A percentile compares a stretch with the other conserved stretches of the same genome.
Conservation (phyloP, 2,329 filamentous ascomycete species). For the Hortaea sp. region DNA sequence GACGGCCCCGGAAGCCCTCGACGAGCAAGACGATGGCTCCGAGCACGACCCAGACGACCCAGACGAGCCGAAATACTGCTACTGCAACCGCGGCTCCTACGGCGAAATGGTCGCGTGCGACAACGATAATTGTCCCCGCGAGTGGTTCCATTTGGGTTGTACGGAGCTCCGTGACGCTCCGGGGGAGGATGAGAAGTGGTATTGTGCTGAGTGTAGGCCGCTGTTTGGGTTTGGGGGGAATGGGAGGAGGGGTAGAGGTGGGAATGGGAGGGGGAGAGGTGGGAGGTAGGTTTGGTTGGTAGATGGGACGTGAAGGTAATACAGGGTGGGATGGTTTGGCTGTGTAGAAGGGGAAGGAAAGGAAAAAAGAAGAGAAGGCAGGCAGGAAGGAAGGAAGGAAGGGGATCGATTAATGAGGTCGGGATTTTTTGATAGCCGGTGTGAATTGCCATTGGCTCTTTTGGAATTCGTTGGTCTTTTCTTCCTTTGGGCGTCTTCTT, state of each 20-base stretch:
- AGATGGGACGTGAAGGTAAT: no score
- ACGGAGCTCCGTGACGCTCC: conserved; percentile 52
- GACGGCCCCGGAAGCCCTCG: conserved; percentile 6
- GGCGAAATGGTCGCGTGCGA: conserved; percentile 61
- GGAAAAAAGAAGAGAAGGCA: no score
- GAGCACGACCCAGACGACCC: conserved; percentile 36
- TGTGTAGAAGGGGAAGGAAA: no score
- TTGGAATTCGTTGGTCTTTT: no score
- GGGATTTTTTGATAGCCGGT: no score
- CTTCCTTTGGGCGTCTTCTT: no score
- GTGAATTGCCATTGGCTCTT: no score
- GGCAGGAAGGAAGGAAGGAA: no score
- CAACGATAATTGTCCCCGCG: conserved; percentile 52
- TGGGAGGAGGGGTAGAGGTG: conserved; percentile 2
- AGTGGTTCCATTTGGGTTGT: conserved; percentile 60
- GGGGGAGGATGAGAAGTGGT: conserved; percentile 43
- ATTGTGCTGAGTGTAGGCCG: conserved; percentile 41
- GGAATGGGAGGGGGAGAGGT: conserved; percentile 1
- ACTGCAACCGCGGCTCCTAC: conserved; percentile 54
- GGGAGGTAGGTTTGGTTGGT: not conserved
- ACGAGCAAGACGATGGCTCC: conserved; percentile 20
- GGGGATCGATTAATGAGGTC: no score
- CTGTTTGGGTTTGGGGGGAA: conserved; percentile 3
- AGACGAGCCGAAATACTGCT: conserved; percentile 54
- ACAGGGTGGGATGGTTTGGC: no score